Percentiles rank a stretch among this genome's conserved stretches.
Evolutionary conservation across 306 rosid genomes (phyloP).

Genomic region (Cucumis hystrix): DNA sequence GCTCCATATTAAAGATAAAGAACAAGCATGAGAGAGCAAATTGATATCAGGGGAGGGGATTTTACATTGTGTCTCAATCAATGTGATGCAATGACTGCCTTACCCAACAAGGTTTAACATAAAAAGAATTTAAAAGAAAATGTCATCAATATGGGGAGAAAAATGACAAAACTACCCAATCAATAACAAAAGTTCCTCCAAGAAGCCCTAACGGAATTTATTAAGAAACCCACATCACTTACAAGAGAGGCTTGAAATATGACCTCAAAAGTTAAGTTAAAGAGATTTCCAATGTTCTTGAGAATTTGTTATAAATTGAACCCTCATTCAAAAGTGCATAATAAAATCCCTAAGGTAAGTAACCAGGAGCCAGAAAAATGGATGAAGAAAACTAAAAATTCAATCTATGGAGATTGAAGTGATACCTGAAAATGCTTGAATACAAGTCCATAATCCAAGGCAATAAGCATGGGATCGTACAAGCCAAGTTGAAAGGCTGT

Average conservation of each 20-base stretch:
- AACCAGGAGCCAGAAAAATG: background rate
- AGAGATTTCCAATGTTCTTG: background rate
- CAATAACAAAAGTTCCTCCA: background rate
- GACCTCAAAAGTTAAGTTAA: background rate
- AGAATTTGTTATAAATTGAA: too few species aligned
- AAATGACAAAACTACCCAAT: background rate
- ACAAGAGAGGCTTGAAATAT: background rate
- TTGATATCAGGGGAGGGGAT: too few species aligned
- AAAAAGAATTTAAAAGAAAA: too few species aligned
- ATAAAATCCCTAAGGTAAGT: background rate
- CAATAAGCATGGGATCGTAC: slow-evolving; percentile 10
- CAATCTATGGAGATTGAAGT: background rate
- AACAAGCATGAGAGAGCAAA: background rate
- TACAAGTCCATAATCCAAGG: slow-evolving; percentile 22
- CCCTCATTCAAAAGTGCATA: background rate
- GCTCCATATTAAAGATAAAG: background rate
- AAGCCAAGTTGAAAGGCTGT: slow-evolving; percentile 43
- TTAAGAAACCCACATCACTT: background rate
- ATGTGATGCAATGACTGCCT: background rate
- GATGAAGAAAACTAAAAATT: background rate
- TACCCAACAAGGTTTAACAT: background rate
- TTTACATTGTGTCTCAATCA: background rate
- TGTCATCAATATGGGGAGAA: background rate
- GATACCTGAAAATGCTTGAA: slow-evolving; percentile 61
- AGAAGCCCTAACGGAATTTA: background rate